These are phyloP conservation scores for Strobilomyces confusus DNA, from an alignment of 768 basidiomycete genomes.

Conservation along the genomic window DNA sequence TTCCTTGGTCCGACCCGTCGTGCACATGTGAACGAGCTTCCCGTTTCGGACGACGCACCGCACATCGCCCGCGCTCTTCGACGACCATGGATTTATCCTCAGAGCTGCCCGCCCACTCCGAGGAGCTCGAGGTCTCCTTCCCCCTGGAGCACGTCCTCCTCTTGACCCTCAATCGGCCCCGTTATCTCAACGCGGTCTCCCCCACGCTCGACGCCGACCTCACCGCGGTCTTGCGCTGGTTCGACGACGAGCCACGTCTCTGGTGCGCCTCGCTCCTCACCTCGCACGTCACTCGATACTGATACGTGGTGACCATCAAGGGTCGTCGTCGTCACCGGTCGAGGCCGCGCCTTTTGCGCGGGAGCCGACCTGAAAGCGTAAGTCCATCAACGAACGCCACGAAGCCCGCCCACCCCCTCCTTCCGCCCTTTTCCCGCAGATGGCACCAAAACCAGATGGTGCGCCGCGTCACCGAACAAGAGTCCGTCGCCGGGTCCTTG, in stretches of 20 bases:
- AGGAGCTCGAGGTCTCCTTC: constrained; percentile 37
- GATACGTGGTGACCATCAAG: constrained; percentile 33
- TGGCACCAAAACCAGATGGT: constrained; percentile 54
- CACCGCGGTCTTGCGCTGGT: constrained; percentile 58
- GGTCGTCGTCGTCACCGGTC: constrained; percentile 72
- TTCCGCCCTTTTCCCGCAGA: constrained; percentile 31
- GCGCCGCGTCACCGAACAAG: constrained; percentile 43
- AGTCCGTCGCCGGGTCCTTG: constrained; percentile 34
- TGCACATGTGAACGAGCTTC: constrained; percentile 8
- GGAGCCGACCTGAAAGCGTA: constrained; percentile 77
- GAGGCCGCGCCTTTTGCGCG: constrained; percentile 71
- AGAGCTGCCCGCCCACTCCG: constrained; percentile 29
- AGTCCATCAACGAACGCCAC: constrained; percentile 22
- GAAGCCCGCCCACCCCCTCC: neutral
- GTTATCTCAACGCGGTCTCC: constrained; percentile 70
- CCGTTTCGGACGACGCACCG: neutral
- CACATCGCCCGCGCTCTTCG: neutral
- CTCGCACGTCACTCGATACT: neutral
- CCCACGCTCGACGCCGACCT: constrained; percentile 54
- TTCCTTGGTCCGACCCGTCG: neutral
- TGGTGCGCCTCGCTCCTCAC: constrained; percentile 45
- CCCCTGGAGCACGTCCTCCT: constrained; percentile 51
- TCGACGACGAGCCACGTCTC: constrained; percentile 64
- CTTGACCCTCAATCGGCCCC: constrained; percentile 64
- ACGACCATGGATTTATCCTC: neutral